These are phyloP conservation scores for Gossypium laxum DNA, from an alignment of 441 rosid species.

Conservation along the genomic window DNA sequence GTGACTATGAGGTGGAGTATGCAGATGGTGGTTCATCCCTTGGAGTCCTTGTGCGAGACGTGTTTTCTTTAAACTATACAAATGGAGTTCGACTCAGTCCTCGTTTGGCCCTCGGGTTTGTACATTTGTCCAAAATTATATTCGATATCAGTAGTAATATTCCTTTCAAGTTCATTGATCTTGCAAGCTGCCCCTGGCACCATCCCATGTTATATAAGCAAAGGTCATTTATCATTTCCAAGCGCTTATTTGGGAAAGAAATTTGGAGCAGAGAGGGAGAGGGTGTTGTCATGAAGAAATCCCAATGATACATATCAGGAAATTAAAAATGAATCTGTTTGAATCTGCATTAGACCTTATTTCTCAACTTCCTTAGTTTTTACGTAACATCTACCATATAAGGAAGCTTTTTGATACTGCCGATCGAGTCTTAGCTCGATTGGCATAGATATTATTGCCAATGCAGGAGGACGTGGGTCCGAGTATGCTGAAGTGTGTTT, in stretches of 20 bases:
- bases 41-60: slow-evolving; percentile 72
- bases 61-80: slow-evolving; percentile 53
- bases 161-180: background rate
- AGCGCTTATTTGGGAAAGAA: background rate
- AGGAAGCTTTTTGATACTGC: background rate
- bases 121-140: slow-evolving; percentile 5
- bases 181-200: background rate
- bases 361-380: background rate
- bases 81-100: slow-evolving; percentile 48
- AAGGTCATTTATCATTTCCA: background rate
- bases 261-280: background rate
- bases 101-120: slow-evolving; percentile 64
- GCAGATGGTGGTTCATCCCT: slow-evolving; percentile 87
- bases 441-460: too few species aligned
- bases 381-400: background rate
- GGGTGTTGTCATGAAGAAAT: background rate
- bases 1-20: slow-evolving; percentile 73
- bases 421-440: too few species aligned
- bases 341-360: background rate
- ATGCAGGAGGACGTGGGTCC: too few species aligned
- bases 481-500: too few species aligned
- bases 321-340: background rate
- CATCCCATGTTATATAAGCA: background rate
- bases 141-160: background rate
- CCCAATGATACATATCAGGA: background rate